Evolutionary conservation across 306 rosid species (phyloP), one percentile per base, ranked within the genome.

Genomic region (Vicia faba): DNA sequence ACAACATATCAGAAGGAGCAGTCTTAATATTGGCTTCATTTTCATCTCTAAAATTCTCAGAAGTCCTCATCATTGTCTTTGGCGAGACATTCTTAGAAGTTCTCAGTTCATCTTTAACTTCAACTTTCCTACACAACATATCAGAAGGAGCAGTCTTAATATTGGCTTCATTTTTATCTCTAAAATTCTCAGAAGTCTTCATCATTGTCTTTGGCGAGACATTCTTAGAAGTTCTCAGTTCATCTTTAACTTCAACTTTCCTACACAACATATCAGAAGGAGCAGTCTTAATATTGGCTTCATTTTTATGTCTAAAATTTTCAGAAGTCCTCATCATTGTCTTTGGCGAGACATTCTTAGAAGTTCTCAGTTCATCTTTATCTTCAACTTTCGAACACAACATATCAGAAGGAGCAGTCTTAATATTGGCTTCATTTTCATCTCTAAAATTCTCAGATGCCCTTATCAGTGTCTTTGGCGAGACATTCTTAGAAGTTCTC

Each of bases 181-280:
- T 38, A 3, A 38, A 8, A 38, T 38, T 38, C 43, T 38, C 43
- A 38, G 28, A 25, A n/a, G n/a, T n/a, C n/a, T n/a, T n/a, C 2
- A n/a, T 12, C 46, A 8, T 2, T 38, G 9, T 69, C 80, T 64
- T 66, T 35, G 66, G 50, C 61, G 61, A 64, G 23, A 38, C 64
- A 65, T 31, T 65, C 58, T 64, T 60, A 19, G 48, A 45, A 63
- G 62, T 25, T 20, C 41, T 75, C 50, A 15, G 73, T 36, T 75
- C 55, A 68, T 67, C 71, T 69, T 53, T 55, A 64, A 51, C 75
- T 44, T 76, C 55, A 72, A 40, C 61, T 74, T 75, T 75, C 11
- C 15, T 0, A 15, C 1, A 25, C 58, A 62, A 57, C 56, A 38
- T 31, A 66, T 39, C 28, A 20, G 38, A 55, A 58, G 69, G 40